A percentile compares a stretch with the other conserved stretches of the same genome.
These are phyloP conservation scores for Euphorbia pulcherrima DNA, from an alignment of 345 rosid genomes.

Conservation along the genomic window DNA sequence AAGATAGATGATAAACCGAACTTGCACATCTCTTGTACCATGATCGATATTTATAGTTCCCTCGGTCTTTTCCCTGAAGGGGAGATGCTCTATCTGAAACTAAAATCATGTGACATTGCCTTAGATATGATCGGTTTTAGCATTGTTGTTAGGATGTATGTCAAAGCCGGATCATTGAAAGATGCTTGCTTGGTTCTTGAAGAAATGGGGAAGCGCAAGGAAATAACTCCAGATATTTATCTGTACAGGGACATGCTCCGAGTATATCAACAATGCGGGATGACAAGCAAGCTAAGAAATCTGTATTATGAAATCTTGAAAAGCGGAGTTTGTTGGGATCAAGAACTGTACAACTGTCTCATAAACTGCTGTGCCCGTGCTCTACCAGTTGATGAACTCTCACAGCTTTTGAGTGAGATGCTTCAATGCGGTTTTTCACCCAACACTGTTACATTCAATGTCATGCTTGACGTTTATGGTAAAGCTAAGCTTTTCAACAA, in stretches of 20 bases:
- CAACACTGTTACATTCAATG: slow-evolving; percentile 57
- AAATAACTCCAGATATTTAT: slow-evolving; percentile 64
- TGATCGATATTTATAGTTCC: slow-evolving; percentile 66
- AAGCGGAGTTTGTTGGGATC: slow-evolving; percentile 72
- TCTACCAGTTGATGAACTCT: slow-evolving; percentile 67
- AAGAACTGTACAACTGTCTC: slow-evolving; percentile 77
- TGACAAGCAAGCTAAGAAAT: slow-evolving; percentile 47
- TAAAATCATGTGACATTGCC: slow-evolving; percentile 59
- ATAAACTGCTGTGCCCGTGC: slow-evolving; percentile 88
- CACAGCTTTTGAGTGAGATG: slow-evolving; percentile 71
- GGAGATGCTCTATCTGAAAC: slow-evolving; percentile 52
- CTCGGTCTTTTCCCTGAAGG: slow-evolving; percentile 54
- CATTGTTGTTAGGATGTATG: slow-evolving; percentile 72
- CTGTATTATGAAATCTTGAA: slow-evolving; percentile 54
- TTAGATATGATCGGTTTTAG: slow-evolving; percentile 73
- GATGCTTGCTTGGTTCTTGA: slow-evolving; percentile 71
- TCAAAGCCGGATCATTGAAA: slow-evolving; percentile 67
- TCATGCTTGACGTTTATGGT: slow-evolving; percentile 78
- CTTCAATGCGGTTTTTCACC: slow-evolving; percentile 62
- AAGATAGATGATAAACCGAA: slow-evolving; percentile 43
- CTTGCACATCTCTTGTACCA: slow-evolving; percentile 67
- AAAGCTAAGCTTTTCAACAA: slow-evolving; percentile 75
- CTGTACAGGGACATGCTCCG: slow-evolving; percentile 81
- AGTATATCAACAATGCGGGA: slow-evolving; percentile 62
- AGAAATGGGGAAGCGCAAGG: slow-evolving; percentile 57